Evolutionary conservation across 202 grass and related monocot species (phyloP).

Genomic region (Saccharum hybrid): DNA sequence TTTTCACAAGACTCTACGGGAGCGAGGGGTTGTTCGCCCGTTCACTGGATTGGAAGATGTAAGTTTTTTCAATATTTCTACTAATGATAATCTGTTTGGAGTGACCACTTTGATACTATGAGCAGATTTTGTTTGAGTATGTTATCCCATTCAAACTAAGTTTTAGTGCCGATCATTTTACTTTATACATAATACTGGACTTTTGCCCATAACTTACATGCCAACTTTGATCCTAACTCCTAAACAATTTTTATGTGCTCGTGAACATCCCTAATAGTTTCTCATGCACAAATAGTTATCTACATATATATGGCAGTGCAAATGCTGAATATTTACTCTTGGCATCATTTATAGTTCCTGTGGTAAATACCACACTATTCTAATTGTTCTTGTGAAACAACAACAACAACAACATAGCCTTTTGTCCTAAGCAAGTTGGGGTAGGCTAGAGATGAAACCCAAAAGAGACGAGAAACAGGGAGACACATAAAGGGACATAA

Average conservation of each 20-base stretch:
- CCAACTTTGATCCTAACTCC: background rate
- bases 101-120: constrained; percentile 12
- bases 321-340: background rate
- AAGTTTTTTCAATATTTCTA: constrained; percentile 38
- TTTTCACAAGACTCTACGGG: constrained; percentile 80
- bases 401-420: no score
- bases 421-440: no score
- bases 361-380: background rate
- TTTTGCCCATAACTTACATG: background rate
- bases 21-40: constrained; percentile 70
- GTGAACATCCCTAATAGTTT: background rate
- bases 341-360: background rate
- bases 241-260: background rate
- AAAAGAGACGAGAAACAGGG: no score
- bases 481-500: no score
- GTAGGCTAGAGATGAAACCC: no score
- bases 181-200: constrained; percentile 11
- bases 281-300: background rate
- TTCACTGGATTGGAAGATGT: constrained; percentile 97
- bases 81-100: constrained; percentile 24
- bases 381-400: no score
- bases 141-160: constrained; percentile 17
- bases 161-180: constrained; percentile 12
- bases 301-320: background rate
- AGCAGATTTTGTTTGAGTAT: constrained; percentile 11